Conservation (phyloP, 1,139 yeast species). For the Eremothecium gossypii region DNA sequence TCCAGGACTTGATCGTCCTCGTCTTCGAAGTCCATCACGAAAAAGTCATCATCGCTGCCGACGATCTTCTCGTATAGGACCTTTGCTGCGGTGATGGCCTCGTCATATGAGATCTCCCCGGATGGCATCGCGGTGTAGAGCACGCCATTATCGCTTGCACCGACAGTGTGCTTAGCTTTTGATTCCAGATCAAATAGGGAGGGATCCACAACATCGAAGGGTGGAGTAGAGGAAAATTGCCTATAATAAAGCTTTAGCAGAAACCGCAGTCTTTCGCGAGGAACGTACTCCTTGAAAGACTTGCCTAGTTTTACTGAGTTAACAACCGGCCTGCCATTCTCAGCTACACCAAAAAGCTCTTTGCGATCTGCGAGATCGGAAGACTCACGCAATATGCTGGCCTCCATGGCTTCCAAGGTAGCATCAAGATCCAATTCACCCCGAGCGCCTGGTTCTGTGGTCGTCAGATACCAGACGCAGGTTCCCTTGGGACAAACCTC, state of each 20-base stretch:
- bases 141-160: conserved; percentile 38
- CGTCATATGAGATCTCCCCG: conserved; percentile 83
- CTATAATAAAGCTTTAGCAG: conserved; percentile 71
- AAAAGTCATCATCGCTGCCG: conserved; percentile 91
- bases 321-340: conserved; percentile 58
- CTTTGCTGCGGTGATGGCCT: conserved; percentile 75
- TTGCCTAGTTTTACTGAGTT: conserved; percentile 82
- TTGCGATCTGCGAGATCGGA: conserved; percentile 47
- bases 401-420: conserved; percentile 73
- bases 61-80: conserved; percentile 65
- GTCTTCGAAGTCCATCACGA: conserved; percentile 92
- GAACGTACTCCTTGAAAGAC: conserved; percentile 73
- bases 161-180: conserved; percentile 20
- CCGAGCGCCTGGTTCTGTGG: conserved; percentile 59
- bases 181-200: conserved; percentile 30
- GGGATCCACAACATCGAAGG: conserved; percentile 38
- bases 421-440: conserved; percentile 74
- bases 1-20: conserved; percentile 51
- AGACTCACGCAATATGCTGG: conserved; percentile 70
- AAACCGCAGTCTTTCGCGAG: conserved; percentile 68
- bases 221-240: conserved; percentile 56
- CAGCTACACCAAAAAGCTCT: conserved; percentile 47
- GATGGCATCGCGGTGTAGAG: conserved; percentile 69
- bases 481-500: conserved; percentile 88
- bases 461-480: conserved; percentile 81